Evolutionary conservation across 768 basidiomycete genomes (phyloP).

Genomic region (Lentinula detonsa): DNA sequence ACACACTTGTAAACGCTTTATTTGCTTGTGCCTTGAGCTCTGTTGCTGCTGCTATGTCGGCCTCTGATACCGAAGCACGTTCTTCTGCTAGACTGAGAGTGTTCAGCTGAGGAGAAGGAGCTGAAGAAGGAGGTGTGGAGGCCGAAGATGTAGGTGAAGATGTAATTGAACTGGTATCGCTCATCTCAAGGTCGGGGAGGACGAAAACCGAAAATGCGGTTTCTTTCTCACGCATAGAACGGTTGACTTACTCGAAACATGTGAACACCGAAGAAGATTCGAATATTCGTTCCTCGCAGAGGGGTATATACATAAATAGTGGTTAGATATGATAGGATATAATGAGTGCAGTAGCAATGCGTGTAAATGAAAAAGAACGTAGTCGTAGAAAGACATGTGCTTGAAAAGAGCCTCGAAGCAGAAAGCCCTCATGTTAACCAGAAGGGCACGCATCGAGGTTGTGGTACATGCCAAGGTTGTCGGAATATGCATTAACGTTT

Average conservation of each 20-base stretch:
- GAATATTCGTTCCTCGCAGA: neutral
- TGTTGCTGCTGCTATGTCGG: conserved; percentile 62
- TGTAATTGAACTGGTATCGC: conserved; percentile 19
- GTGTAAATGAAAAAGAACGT: neutral
- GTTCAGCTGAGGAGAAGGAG: conserved; percentile 54
- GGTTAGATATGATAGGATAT: neutral
- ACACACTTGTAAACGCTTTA: conserved; percentile 70
- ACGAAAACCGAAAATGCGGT: neutral
- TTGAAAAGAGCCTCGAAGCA: neutral
- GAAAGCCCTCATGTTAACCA: neutral
- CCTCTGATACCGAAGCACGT: conserved; percentile 48
- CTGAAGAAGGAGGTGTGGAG: conserved; percentile 49
- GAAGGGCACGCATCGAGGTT: conserved; percentile 44
- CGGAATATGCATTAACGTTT: conserved; percentile 46
- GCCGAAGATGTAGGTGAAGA: conserved; percentile 34
- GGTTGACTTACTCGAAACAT: too few species aligned
- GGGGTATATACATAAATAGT: neutral
- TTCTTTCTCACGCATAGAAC: neutral
- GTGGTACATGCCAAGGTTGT: conserved; percentile 52
- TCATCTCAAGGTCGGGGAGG: neutral
- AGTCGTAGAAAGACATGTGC: neutral
- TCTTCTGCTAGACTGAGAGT: conserved; percentile 40
- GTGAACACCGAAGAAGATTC: too few species aligned
- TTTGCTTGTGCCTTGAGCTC: conserved; percentile 84
- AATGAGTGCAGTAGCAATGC: neutral